phyloP scores from a whole-genome alignment of 148 eudicot genomes.

The Spergularia bocconei region DNA sequence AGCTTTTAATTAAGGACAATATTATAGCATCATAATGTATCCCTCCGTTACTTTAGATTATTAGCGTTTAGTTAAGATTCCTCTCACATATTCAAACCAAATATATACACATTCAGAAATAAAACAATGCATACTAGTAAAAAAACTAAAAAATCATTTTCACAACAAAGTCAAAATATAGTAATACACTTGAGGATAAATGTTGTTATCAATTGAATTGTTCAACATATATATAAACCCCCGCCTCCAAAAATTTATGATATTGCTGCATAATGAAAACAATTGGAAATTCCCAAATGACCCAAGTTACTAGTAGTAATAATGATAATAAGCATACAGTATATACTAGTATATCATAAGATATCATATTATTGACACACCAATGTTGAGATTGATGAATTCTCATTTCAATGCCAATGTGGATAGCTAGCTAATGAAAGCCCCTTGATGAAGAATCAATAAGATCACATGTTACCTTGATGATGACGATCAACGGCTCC shows the following conservation, averaged over 20 bases:
- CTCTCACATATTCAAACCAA: no score
- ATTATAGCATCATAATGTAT: no score
- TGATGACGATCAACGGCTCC: constrained; percentile 4
- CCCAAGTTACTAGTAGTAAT: background rate
- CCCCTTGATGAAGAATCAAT: background rate
- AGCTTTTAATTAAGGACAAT: no score
- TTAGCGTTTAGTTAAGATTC: no score
- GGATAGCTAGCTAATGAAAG: background rate
- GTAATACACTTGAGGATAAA: background rate
- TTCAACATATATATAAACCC: constrained; percentile 14
- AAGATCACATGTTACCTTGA: constrained; percentile 28
- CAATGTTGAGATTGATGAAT: constrained; percentile 8
- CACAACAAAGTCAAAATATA: background rate
- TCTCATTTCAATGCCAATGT: constrained; percentile 11
- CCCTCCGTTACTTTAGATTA: no score
- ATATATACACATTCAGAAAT: no score
- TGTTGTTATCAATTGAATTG: background rate
- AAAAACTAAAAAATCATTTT: background rate
- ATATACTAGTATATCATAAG: constrained; percentile 12
- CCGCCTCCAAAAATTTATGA: constrained; percentile 16
- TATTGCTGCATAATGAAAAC: constrained; percentile 3
- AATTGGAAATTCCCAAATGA: constrained; percentile 15
- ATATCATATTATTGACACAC: background rate
- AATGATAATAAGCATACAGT: background rate
- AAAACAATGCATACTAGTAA: no score